These are phyloP conservation scores for Trametes elegans DNA, from an alignment of 768 basidiomycete species.

Conservation along the genomic window DNA sequence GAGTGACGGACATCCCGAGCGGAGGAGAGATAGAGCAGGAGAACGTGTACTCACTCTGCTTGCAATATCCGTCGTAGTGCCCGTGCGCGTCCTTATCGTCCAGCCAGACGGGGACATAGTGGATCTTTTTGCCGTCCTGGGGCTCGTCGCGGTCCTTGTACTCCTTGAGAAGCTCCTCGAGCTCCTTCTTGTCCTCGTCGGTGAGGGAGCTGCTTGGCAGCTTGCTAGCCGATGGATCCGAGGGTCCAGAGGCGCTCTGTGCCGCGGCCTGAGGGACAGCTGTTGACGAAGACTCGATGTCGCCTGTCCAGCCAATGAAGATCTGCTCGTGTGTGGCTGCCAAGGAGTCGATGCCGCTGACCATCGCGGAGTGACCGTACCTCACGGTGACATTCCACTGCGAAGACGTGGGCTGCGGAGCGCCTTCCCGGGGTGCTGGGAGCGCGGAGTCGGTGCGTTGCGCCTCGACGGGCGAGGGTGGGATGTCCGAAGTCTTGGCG, in stretches of 20 bases:
- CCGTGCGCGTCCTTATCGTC: constrained; percentile 87
- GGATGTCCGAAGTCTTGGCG: constrained; percentile 47
- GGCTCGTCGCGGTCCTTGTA: constrained; percentile 63
- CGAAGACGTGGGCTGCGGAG: constrained; percentile 21
- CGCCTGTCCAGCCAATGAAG: constrained; percentile 93
- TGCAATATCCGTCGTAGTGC: constrained; percentile 98
- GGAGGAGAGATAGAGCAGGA: background rate
- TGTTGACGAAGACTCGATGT: constrained; percentile 54
- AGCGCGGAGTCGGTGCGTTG: constrained; percentile 11
- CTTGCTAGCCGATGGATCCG: constrained; percentile 24
- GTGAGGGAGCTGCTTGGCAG: constrained; percentile 52
- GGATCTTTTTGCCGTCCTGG: constrained; percentile 53
- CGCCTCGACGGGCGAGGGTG: constrained; percentile 24
- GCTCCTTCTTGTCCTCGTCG: constrained; percentile 58
- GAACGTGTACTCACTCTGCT: constrained; percentile 68
- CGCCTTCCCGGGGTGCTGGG: constrained; percentile 14
- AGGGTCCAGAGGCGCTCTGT: constrained; percentile 24
- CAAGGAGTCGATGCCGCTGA: constrained; percentile 86
- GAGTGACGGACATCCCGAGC: background rate
- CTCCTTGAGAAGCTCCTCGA: constrained; percentile 61
- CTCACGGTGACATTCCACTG: constrained; percentile 78
- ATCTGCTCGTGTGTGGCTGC: constrained; percentile 84
- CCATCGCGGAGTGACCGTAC: constrained; percentile 93
- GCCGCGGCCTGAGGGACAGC: constrained; percentile 28
- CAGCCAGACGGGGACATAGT: constrained; percentile 89